Percentiles rank a stretch among this genome's conserved stretches.
phyloP scores from a whole-genome alignment of 2,329 filamentous ascomycete genomes.

The Sporothrix sp. region DNA sequence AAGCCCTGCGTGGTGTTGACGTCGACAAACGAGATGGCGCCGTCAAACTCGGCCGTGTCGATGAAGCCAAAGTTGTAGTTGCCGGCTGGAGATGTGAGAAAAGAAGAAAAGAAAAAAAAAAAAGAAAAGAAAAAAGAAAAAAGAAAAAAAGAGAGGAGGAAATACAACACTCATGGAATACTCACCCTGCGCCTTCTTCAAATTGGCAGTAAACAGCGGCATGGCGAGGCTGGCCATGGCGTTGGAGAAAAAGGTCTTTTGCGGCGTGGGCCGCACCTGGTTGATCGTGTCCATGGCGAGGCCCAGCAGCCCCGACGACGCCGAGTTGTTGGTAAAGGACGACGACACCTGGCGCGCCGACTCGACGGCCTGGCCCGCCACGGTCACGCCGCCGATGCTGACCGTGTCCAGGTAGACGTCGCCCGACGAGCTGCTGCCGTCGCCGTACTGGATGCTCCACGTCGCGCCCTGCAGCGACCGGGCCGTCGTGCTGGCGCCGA shows the following conservation, averaged over 20 bases:
- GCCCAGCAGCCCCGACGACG: slow-evolving; percentile 35
- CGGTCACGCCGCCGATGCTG: slow-evolving; percentile 32
- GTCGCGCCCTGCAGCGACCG: slow-evolving; percentile 23
- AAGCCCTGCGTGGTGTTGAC: slow-evolving; percentile 41
- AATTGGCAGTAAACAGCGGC: slow-evolving; percentile 27
- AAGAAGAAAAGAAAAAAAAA: not conserved
- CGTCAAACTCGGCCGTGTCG: slow-evolving; percentile 43
- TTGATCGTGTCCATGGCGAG: slow-evolving; percentile 35
- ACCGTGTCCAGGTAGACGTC: slow-evolving; percentile 35
- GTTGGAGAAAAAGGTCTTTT: slow-evolving; percentile 34
- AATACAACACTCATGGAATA: not conserved
- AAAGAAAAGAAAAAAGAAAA: not conserved
- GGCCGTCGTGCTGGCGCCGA: slow-evolving; percentile 29
- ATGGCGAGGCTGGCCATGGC: slow-evolving; percentile 22
- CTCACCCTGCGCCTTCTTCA: slow-evolving; percentile 28
- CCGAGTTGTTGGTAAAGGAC: slow-evolving; percentile 29
- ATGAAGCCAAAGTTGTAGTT: slow-evolving; percentile 49
- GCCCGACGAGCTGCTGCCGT: slow-evolving; percentile 32
- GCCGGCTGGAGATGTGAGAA: slow-evolving; percentile 15
- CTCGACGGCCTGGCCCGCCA: slow-evolving; percentile 34
- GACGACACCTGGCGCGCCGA: slow-evolving; percentile 31
- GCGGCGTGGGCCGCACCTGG: slow-evolving; percentile 30
- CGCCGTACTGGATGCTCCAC: slow-evolving; percentile 35
- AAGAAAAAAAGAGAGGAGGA: not conserved
- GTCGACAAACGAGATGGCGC: slow-evolving; percentile 39